phyloP scores from a whole-genome alignment of 2,329 filamentous ascomycete genomes.

The Nemania sp. region DNA sequence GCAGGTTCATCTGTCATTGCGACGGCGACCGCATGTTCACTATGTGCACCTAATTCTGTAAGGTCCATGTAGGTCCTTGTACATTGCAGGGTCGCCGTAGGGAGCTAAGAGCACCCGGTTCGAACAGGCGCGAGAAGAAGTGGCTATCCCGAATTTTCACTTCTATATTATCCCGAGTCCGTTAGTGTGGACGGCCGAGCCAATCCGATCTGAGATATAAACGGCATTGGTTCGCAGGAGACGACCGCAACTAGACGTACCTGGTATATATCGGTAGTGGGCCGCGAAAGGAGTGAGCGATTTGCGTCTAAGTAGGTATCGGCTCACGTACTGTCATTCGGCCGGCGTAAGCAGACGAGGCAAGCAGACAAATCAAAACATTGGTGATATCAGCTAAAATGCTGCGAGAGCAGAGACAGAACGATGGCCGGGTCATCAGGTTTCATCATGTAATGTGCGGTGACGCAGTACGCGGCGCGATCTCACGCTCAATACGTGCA shows the following conservation, averaged over 20 bases:
- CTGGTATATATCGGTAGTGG: slow-evolving; percentile 23
- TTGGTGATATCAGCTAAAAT: slow-evolving; percentile 30
- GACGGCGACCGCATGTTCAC: slow-evolving; percentile 40
- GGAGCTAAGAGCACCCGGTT: slow-evolving; percentile 28
- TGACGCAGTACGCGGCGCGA: slow-evolving; percentile 18
- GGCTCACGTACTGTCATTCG: slow-evolving; percentile 26
- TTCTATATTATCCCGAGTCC: slow-evolving; percentile 27
- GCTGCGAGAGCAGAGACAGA: slow-evolving; percentile 32
- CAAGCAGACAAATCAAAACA: slow-evolving; percentile 37
- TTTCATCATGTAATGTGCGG: slow-evolving; percentile 17
- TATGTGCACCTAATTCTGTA: slow-evolving; percentile 28
- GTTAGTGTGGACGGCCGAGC: slow-evolving; percentile 23
- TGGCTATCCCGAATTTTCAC: slow-evolving; percentile 26
- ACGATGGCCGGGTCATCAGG: slow-evolving; percentile 29
- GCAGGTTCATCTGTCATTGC: slow-evolving; percentile 44
- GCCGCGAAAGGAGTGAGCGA: slow-evolving; percentile 37
- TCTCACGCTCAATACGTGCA: background rate
- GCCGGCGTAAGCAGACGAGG: slow-evolving; percentile 34
- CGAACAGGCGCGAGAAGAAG: slow-evolving; percentile 26
- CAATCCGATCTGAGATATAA: slow-evolving; percentile 31
- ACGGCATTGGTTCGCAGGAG: slow-evolving; percentile 28
- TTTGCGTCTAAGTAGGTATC: slow-evolving; percentile 33
- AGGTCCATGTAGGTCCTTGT: slow-evolving; percentile 33
- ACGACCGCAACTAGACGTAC: slow-evolving; percentile 24
- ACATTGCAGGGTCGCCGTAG: slow-evolving; percentile 38